Percentiles rank a stretch among this genome's conserved stretches.
These are phyloP conservation scores for Lasiosphaeria hispida DNA, from an alignment of 495 filamentous ascomycete species.

Conservation along the genomic window DNA sequence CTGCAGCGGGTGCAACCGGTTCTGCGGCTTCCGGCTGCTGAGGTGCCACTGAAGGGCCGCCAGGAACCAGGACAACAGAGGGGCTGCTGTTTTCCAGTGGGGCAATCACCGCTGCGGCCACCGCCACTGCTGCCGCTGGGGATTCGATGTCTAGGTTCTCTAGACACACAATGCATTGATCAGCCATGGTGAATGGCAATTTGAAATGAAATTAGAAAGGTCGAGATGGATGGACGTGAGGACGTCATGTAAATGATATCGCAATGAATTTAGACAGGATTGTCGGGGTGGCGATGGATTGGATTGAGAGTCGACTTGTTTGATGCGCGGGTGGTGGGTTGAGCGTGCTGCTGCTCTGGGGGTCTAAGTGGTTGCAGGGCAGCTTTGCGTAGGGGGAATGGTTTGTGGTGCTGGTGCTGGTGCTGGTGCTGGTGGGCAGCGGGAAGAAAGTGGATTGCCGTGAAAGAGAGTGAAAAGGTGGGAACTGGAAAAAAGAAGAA, in stretches of 20 bases:
- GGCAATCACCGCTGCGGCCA: conserved; percentile 4
- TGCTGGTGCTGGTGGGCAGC: conserved; percentile 1
- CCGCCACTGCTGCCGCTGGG: conserved; percentile 10
- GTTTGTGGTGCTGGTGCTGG: background rate
- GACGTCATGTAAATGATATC: conserved; percentile 38
- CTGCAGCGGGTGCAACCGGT: conserved; percentile 36
- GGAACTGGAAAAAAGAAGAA: conserved; percentile 15
- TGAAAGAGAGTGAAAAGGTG: background rate
- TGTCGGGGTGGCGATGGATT: background rate
- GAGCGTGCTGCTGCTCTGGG: conserved; percentile 5
- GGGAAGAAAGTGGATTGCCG: conserved; percentile 13
- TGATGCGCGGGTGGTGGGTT: conserved; percentile 1
- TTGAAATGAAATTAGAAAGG: conserved; percentile 9
- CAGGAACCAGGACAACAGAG: background rate
- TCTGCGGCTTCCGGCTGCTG: conserved; percentile 29
- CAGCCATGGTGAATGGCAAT: conserved; percentile 61
- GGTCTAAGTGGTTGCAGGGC: conserved; percentile 13
- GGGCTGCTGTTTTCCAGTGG: conserved; percentile 10
- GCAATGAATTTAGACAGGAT: conserved; percentile 6
- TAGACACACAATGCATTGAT: conserved; percentile 95
- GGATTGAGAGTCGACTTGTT: background rate
- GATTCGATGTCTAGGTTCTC: conserved; percentile 69
- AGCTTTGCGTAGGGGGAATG: background rate
- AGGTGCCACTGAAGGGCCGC: conserved; percentile 4
- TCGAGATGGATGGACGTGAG: conserved; percentile 12